Conservation (phyloP, 2,329 filamentous ascomycete genomes). For the Monosporascus ibericus region DNA sequence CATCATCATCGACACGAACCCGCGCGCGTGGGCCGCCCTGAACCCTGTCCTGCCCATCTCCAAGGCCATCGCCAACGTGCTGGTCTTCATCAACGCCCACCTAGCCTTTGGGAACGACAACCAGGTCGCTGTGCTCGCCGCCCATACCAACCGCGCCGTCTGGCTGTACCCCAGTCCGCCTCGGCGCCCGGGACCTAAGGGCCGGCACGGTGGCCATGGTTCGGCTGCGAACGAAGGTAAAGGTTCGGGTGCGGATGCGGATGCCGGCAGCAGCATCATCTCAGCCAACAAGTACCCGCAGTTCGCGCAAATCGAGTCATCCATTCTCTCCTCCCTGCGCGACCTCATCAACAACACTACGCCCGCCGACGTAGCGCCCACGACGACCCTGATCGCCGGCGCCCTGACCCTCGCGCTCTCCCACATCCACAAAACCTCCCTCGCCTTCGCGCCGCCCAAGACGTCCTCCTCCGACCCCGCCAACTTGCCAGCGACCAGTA, state of each 20-base stretch:
- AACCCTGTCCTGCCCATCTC: slow-evolving; percentile 70
- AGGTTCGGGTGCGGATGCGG: background rate
- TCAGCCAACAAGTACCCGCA: slow-evolving; percentile 88
- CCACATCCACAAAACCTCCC: slow-evolving; percentile 79
- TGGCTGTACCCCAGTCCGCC: slow-evolving; percentile 73
- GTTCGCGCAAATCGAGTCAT: slow-evolving; percentile 79
- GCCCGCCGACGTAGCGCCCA: slow-evolving; percentile 57
- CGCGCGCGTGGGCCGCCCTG: slow-evolving; percentile 83
- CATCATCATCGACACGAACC: slow-evolving; percentile 93
- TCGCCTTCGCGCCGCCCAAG: slow-evolving; percentile 56
- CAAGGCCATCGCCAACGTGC: slow-evolving; percentile 76
- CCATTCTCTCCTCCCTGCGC: slow-evolving; percentile 68
- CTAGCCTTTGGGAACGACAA: slow-evolving; percentile 91
- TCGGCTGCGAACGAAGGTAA: slow-evolving; percentile 13
- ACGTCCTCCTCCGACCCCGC: slow-evolving; percentile 31
- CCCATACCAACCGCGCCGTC: slow-evolving; percentile 76
- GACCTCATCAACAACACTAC: slow-evolving; percentile 67
- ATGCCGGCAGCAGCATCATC: slow-evolving; percentile 18
- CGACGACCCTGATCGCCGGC: slow-evolving; percentile 83
- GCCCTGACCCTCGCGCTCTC: slow-evolving; percentile 84
- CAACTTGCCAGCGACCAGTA: slow-evolving; percentile 24
- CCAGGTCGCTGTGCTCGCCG: slow-evolving; percentile 85
- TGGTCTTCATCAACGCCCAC: slow-evolving; percentile 96
- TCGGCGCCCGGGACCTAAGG: background rate
- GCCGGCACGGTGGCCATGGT: slow-evolving; percentile 20